phyloP scores from a whole-genome alignment of 768 basidiomycete genomes.

The Boletus rubropictus region DNA sequence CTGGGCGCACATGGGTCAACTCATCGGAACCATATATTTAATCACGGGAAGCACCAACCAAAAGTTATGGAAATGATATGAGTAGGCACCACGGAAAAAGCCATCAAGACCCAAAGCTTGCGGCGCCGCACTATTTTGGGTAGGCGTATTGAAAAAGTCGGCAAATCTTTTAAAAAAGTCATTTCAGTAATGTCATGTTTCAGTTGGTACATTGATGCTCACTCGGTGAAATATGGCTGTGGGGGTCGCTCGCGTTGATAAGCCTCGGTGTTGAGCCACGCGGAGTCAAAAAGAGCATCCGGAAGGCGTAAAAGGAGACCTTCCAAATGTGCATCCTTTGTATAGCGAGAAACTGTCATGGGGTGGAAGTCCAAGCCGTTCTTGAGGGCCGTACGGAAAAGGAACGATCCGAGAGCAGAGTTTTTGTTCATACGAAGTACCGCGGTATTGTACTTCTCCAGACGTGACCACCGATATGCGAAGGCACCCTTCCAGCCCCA shows the following conservation, averaged over 20 bases:
- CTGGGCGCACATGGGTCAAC: slow-evolving; percentile 34
- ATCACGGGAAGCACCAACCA: slow-evolving; percentile 48
- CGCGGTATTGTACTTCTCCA: slow-evolving; percentile 94
- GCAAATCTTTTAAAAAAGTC: slow-evolving; percentile 51
- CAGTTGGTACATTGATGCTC: slow-evolving; percentile 15
- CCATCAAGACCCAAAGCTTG: slow-evolving; percentile 88
- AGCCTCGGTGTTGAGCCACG: slow-evolving; percentile 91
- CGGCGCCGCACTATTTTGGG: slow-evolving; percentile 69
- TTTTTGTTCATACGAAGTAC: slow-evolving; percentile 91
- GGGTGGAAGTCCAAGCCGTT: slow-evolving; percentile 97
- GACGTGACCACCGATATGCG: slow-evolving; percentile 92
- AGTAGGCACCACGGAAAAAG: slow-evolving; percentile 94
- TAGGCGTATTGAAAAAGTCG: slow-evolving; percentile 83
- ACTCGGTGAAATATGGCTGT: slow-evolving; percentile 91
- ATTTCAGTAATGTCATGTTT: slow-evolving; percentile 1
- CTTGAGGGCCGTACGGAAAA: slow-evolving; percentile 91
- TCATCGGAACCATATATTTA: background rate
- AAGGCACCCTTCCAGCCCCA: slow-evolving; percentile 98
- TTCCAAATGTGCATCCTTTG: slow-evolving; percentile 83
- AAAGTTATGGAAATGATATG: slow-evolving; percentile 94
- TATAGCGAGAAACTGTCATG: slow-evolving; percentile 88
- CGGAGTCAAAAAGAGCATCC: slow-evolving; percentile 93
- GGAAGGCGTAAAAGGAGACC: slow-evolving; percentile 81
- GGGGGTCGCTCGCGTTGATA: slow-evolving; percentile 91
- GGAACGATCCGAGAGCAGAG: slow-evolving; percentile 85